A percentile compares a stretch with the other conserved stretches of the same genome.
Conservation (phyloP, 2,329 filamentous ascomycete genomes). For the Xylariaceae sp. region DNA sequence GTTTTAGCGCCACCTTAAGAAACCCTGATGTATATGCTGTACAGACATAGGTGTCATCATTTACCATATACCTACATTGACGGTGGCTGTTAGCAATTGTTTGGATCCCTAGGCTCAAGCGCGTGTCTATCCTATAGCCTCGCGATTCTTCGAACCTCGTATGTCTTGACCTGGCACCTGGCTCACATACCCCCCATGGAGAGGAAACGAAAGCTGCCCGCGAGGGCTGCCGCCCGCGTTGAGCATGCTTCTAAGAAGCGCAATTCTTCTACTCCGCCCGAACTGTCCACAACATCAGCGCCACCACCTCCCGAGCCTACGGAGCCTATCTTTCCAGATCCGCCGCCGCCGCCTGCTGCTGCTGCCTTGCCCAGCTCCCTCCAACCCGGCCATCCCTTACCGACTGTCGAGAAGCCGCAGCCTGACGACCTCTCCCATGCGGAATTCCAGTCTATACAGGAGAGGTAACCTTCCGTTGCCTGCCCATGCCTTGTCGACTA, state of each 20-base stretch:
- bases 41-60: not conserved
- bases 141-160: slow-evolving; percentile 4
- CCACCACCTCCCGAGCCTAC: slow-evolving; percentile 46
- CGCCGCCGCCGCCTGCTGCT: slow-evolving; percentile 1
- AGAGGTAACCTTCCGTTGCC: slow-evolving; percentile 60
- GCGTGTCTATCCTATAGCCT: not conserved
- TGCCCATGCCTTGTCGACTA: not conserved
- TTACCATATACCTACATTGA: not conserved
- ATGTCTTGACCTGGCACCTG: slow-evolving; percentile 18
- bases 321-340: slow-evolving; percentile 45
- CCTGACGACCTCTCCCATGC: slow-evolving; percentile 64
- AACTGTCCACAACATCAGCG: slow-evolving; percentile 56
- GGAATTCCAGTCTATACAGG: slow-evolving; percentile 76
- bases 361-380: slow-evolving; percentile 66
- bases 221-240: slow-evolving; percentile 65
- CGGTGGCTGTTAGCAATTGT: not conserved
- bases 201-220: slow-evolving; percentile 69
- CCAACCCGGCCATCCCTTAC: slow-evolving; percentile 70
- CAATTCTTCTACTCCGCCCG: slow-evolving; percentile 60
- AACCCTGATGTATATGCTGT: not conserved
- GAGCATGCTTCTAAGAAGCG: slow-evolving; percentile 68
- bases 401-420: slow-evolving; percentile 73
- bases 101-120: not conserved
- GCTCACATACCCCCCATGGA: slow-evolving; percentile 57
- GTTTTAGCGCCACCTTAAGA: too few relatives aligned